Percentiles rank a stretch among this genome's conserved stretches.
Conservation (phyloP, 805 yeast genomes). For the Ogataea populi-albae region DNA sequence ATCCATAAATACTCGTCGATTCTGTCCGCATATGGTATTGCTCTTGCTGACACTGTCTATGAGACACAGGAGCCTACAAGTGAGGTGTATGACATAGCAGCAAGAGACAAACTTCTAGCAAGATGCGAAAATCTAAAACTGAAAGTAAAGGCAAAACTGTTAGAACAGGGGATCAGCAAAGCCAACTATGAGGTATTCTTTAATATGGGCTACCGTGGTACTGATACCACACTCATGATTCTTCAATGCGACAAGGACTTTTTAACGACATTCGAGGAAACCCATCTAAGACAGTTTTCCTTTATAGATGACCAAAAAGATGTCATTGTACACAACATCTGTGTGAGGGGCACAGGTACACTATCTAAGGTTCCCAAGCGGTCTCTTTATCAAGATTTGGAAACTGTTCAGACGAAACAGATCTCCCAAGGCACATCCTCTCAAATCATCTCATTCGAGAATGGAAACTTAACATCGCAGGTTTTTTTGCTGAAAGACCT, state of each 20-base stretch:
- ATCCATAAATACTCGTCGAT: slow-evolving; percentile 64
- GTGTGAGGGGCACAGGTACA: slow-evolving; percentile 68
- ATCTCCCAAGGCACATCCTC: slow-evolving; percentile 65
- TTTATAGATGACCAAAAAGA: slow-evolving; percentile 52
- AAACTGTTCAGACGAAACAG: slow-evolving; percentile 66
- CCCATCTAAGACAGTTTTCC: slow-evolving; percentile 65
- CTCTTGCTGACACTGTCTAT: slow-evolving; percentile 47
- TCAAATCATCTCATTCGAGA: slow-evolving; percentile 37
- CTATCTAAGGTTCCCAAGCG: slow-evolving; percentile 39
- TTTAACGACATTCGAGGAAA: slow-evolving; percentile 41
- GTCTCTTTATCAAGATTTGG: slow-evolving; percentile 9
- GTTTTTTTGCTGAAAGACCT: slow-evolving; percentile 50
- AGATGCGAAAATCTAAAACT: slow-evolving; percentile 18
- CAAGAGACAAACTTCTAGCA: slow-evolving; percentile 9
- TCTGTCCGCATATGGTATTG: slow-evolving; percentile 53
- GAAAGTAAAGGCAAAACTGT: slow-evolving; percentile 25
- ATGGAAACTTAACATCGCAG: slow-evolving; percentile 23
- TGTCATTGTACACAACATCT: slow-evolving; percentile 59
- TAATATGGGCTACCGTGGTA: slow-evolving; percentile 74
- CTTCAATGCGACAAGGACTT: slow-evolving; percentile 35
- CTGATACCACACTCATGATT: slow-evolving; percentile 74
- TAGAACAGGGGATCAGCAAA: slow-evolving; percentile 26
- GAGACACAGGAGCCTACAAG: slow-evolving; percentile 30
- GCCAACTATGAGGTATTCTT: slow-evolving; percentile 39
- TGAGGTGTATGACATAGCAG: slow-evolving; percentile 10